Evolutionary conservation across 225 moss, liverwort and hornwort genomes (phyloP), one percentile per base, ranked within the genome.

Genomic region (Asterella californica): DNA sequence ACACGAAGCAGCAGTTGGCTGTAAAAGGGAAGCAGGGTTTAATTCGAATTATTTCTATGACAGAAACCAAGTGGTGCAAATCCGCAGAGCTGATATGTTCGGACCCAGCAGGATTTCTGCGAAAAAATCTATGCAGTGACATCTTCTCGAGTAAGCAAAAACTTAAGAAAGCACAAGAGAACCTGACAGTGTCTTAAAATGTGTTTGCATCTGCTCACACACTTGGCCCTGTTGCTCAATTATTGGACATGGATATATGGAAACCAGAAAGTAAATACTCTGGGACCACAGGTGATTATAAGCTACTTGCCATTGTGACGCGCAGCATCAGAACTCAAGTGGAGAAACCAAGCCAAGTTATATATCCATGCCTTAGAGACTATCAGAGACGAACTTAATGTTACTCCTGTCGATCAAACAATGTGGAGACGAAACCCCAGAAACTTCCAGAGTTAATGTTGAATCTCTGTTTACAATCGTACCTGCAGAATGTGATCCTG

Each of bases 131-230:
- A 84, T 79, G 75, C 53, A 84, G n/a, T 77, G 85, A 82, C 92
- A 95, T 93, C 96, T 84, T 94, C 94, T 47, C 91, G 95, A 84
- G 85, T 99, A 32, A 92, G 92, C 34, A 95, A 99, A 82, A 88
- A 91, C 18, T 85, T 99, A 50, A 93, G 95, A n/a, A n/a, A n/a
- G n/a, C 95, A 78, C 99, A 93, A 81, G 99, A 95, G 76, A 99
- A 92, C 78, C 84, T 99, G n/a, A n/a, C n/a, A n/a, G n/a, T n/a
- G 24, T 95, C 99, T 47, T 95, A 95, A 79, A 86, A 86, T 84
- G 99, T 93, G 54, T 91, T 99, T n/a, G 79, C 79, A 78, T 91
- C 92, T 72, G 95, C 93, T 29, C 93, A 95, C 68, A 91, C 99
- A 72, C 90, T 99, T 21, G 95, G 92, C 62, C 90, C 88, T 86